Conservation (phyloP, 2,329 filamentous ascomycete species). For the Exophiala aquamarina region DNA sequence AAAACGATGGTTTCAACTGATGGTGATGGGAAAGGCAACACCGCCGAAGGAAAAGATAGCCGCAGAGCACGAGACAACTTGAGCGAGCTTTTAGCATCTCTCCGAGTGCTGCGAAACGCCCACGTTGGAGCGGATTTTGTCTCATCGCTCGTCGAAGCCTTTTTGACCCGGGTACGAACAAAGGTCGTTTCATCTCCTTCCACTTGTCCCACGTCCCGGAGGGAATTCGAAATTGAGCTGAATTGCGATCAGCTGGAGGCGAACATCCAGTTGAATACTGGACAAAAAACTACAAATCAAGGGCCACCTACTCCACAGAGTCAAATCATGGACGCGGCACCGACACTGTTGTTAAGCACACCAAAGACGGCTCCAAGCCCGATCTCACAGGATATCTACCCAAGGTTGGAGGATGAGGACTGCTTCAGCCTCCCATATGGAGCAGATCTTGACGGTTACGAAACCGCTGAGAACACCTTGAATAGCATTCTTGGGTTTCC, state of each 20-base stretch:
- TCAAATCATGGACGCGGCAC: too few relatives aligned
- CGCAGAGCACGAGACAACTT: slow-evolving; percentile 4
- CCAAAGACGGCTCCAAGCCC: too few relatives aligned
- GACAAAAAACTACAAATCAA: too few relatives aligned
- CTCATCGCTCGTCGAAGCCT: neutral
- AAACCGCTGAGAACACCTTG: too few relatives aligned
- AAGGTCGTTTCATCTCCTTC: neutral
- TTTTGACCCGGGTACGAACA: neutral
- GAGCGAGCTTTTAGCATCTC: slow-evolving; percentile 1
- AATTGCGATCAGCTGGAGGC: neutral
- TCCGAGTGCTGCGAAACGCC: neutral
- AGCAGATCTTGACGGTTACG: too few relatives aligned
- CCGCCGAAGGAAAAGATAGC: neutral
- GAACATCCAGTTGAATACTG: neutral
- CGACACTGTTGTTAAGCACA: too few relatives aligned
- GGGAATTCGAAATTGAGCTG: neutral
- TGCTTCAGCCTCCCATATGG: too few relatives aligned
- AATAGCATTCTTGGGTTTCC: too few relatives aligned
- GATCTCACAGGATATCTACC: too few relatives aligned
- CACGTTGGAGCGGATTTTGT: slow-evolving; percentile 5
- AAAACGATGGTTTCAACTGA: neutral
- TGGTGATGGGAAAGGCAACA: neutral
- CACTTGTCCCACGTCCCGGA: neutral
- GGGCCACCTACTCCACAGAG: too few relatives aligned
- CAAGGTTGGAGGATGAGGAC: too few relatives aligned